These are phyloP conservation scores for Omphalotus olearius DNA, from an alignment of 1,284 basidiomycete genomes.

Conservation along the genomic window DNA sequence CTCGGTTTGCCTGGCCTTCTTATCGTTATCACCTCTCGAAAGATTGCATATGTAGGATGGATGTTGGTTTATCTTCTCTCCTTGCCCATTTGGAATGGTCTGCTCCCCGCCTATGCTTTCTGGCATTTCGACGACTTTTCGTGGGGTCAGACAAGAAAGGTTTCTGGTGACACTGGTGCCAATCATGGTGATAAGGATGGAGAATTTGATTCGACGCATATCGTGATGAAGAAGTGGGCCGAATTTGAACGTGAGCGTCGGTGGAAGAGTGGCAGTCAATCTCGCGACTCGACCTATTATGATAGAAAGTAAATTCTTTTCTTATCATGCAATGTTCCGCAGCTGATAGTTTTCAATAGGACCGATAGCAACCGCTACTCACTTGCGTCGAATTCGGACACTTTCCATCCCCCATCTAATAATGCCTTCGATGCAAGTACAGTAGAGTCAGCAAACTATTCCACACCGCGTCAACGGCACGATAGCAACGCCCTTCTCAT, in stretches of 20 bases:
- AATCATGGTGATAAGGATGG: conserved; percentile 90
- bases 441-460: conserved; percentile 44
- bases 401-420: conserved; percentile 48
- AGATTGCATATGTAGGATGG: conserved; percentile 94
- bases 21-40: conserved; percentile 92
- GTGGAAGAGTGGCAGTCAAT: conserved; percentile 85
- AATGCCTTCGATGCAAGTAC: conserved; percentile 59
- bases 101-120: conserved; percentile 91
- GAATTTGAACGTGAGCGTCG: conserved; percentile 96
- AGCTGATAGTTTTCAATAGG: conserved; percentile 23
- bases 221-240: conserved; percentile 99
- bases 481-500: conserved; percentile 68
- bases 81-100: conserved; percentile 94
- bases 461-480: conserved; percentile 46
- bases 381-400: conserved; percentile 69
- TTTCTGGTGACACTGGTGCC: conserved; percentile 71
- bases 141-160: conserved; percentile 94
- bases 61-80: conserved; percentile 94
- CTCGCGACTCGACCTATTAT: conserved; percentile 73
- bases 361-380: conserved; percentile 66
- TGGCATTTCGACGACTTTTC: conserved; percentile 99
- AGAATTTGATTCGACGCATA: conserved; percentile 93
- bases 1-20: conserved; percentile 94
- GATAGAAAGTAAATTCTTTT: conserved; percentile 55
- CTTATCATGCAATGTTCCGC: conserved; percentile 14